Base-by-base conservation (phyloP, 2,329 filamentous ascomycete species). In the Trichoderma harzianum region DNA sequence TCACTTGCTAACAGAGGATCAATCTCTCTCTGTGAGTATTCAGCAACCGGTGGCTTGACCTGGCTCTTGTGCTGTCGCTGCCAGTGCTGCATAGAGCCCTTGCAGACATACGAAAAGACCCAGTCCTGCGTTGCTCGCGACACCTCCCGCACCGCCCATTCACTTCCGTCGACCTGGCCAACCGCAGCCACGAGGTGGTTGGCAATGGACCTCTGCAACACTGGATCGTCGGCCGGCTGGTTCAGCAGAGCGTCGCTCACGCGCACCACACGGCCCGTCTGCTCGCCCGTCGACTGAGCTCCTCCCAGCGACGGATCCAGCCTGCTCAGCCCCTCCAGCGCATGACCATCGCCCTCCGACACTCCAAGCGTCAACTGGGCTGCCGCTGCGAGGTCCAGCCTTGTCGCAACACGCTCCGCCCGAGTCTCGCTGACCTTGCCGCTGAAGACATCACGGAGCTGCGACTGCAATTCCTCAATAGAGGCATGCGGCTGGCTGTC, bases 21-120 rank as follows among this genome's bases (percentile, higher is more conserved):
- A 8, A 83, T 79, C 12, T 84, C 84, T 73, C 83, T 83, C 30
- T 82, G 79, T 69, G 83, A 88, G 74, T 84, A 89, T 60, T 86
- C 84, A 8, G 82, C 86, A 57, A 89, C 83, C 28, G 82, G 76
- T 6, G 79, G 75, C 72, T 82, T 84, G 18, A 79, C 74, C 18
- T 81, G 75, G 24, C 76, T 80, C 76, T 86, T 86, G 7, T 83
- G 80, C 73, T 86, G 84, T 24, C 83, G 83, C 47, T 77, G 81
- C 88, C 88, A 90, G 43, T 83, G 81, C 73, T 84, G 82, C 55
- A 83, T 79, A 3, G 88, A 89, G 73, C 85, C 82, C 71, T 83
- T 85, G 81, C 88, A 90, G 21, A 83, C 78, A 73, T 87, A 89
- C 3, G 82, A 83, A 69, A 89, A 85, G 1, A 80, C 82, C 87